phyloP scores from a whole-genome alignment of 2,329 filamentous ascomycete species.

The Drechslerella dactyloides region DNA sequence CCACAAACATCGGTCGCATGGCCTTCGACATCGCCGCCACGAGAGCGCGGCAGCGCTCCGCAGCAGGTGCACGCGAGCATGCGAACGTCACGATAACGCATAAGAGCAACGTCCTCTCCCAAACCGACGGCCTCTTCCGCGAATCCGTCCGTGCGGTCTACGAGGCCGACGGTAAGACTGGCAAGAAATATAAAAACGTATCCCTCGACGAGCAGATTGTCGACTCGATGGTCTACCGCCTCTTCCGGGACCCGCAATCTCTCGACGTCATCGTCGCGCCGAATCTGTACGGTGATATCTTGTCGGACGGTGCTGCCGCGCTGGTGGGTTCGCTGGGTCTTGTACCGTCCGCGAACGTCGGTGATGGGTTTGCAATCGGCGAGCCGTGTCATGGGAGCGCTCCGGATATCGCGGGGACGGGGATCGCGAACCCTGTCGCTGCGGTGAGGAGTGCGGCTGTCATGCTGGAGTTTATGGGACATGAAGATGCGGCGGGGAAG shows the following conservation, averaged over 20 bases:
- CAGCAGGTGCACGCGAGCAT: slow-evolving; percentile 50
- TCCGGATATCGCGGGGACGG: slow-evolving; percentile 90
- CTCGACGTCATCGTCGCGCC: slow-evolving; percentile 99
- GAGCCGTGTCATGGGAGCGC: slow-evolving; percentile 97
- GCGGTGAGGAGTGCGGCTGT: slow-evolving; percentile 87
- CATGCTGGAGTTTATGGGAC: slow-evolving; percentile 94
- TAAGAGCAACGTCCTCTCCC: slow-evolving; percentile 95
- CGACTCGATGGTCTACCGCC: slow-evolving; percentile 99
- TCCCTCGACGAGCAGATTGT: slow-evolving; percentile 95
- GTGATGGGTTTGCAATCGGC: slow-evolving; percentile 90
- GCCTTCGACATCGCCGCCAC: slow-evolving; percentile 92
- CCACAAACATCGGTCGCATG: slow-evolving; percentile 84
- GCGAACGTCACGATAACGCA: slow-evolving; percentile 85
- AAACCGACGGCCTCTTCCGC: slow-evolving; percentile 96
- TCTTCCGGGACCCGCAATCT: slow-evolving; percentile 90
- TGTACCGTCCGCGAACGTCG: slow-evolving; percentile 93
- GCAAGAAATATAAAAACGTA: slow-evolving; percentile 67
- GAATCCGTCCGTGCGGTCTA: slow-evolving; percentile 68
- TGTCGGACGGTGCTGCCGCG: slow-evolving; percentile 93
- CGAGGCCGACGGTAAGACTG: slow-evolving; percentile 65
- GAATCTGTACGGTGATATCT: slow-evolving; percentile 95
- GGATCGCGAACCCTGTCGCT: slow-evolving; percentile 94
- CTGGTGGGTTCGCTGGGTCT: slow-evolving; percentile 90
- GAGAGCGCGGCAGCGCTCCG: slow-evolving; percentile 77
- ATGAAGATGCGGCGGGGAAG: slow-evolving; percentile 82